Conservation (phyloP, 257 asterid species). For the Linderniella brevidens region DNA sequence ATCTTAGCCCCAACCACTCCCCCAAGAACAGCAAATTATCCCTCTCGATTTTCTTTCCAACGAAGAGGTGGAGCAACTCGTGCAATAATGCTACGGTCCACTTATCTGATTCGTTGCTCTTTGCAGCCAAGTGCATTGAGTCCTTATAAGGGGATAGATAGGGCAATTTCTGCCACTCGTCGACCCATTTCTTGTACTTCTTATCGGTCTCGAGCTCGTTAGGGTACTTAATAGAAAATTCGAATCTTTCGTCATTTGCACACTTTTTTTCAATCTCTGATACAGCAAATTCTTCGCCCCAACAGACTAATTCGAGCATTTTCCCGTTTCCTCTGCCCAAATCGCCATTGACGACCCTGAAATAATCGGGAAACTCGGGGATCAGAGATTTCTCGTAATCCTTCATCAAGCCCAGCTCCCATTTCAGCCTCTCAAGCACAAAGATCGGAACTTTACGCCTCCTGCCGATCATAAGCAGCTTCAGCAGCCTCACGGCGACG, state of each 20-base stretch:
- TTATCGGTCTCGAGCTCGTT: constrained; percentile 74
- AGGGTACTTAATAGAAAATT: constrained; percentile 33
- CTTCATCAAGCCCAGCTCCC: constrained; percentile 79
- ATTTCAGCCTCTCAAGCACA: constrained; percentile 39
- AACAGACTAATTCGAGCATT: constrained; percentile 66
- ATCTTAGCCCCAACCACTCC: constrained; percentile 64
- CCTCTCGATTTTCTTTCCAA: constrained; percentile 70
- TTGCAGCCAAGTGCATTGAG: constrained; percentile 32
- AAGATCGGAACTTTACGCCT: constrained; percentile 36
- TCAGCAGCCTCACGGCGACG: constrained; percentile 47
- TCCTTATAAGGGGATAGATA: constrained; percentile 65
- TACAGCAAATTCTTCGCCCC: constrained; percentile 69
- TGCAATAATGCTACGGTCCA: constrained; percentile 68
- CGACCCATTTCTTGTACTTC: constrained; percentile 70
- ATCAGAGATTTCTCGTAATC: constrained; percentile 32
- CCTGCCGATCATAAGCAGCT: constrained; percentile 75
- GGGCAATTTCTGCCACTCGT: constrained; percentile 85
- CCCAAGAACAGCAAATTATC: constrained; percentile 56
- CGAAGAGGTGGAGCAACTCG: constrained; percentile 62
- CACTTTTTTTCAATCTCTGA: constrained; percentile 38
- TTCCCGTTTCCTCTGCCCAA: constrained; percentile 14
- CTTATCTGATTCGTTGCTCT: constrained; percentile 60
- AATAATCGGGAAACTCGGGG: constrained; percentile 87
- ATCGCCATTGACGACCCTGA: constrained; percentile 26
- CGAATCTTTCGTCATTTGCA: constrained; percentile 14